Evolutionary conservation across 2,329 filamentous ascomycete genomes (phyloP).

Genomic region (Ophiostoma sp.): DNA sequence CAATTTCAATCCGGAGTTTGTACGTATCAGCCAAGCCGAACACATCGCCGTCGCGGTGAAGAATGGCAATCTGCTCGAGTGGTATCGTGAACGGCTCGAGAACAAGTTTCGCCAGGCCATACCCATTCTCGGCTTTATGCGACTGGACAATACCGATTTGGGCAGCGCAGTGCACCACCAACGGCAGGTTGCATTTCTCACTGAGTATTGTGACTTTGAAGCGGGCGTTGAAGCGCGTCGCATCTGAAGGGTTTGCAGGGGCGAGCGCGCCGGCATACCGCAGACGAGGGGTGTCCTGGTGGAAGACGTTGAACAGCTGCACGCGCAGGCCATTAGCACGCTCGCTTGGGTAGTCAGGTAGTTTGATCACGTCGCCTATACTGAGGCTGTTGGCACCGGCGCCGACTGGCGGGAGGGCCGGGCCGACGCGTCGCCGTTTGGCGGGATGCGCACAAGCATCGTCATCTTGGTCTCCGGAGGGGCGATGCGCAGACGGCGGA

Average conservation of each 20-base stretch:
- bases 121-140: background rate
- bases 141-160: conserved; percentile 48
- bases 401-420: background rate
- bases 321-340: conserved; percentile 41
- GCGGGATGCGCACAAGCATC: conserved; percentile 38
- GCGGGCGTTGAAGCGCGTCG: conserved; percentile 36
- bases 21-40: conserved; percentile 48
- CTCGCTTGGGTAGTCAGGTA: conserved; percentile 27
- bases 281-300: conserved; percentile 43
- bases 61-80: conserved; percentile 46
- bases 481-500: conserved; percentile 25
- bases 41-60: conserved; percentile 42
- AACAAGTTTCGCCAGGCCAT: conserved; percentile 41
- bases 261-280: conserved; percentile 33
- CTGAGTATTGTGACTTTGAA: conserved; percentile 42
- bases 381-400: background rate
- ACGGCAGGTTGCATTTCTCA: conserved; percentile 34
- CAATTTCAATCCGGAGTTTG: conserved; percentile 47
- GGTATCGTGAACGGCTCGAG: conserved; percentile 49
- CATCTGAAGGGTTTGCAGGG: conserved; percentile 34
- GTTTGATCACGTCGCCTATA: conserved; percentile 23
- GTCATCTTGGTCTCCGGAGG: conserved; percentile 28
- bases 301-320: conserved; percentile 49
- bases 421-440: conserved; percentile 47
- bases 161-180: conserved; percentile 49